A percentile compares a stretch with the other conserved stretches of the same genome.
These are phyloP conservation scores for Xylaria sp. DNA, from an alignment of 2,329 filamentous ascomycete genomes.

Conservation along the genomic window DNA sequence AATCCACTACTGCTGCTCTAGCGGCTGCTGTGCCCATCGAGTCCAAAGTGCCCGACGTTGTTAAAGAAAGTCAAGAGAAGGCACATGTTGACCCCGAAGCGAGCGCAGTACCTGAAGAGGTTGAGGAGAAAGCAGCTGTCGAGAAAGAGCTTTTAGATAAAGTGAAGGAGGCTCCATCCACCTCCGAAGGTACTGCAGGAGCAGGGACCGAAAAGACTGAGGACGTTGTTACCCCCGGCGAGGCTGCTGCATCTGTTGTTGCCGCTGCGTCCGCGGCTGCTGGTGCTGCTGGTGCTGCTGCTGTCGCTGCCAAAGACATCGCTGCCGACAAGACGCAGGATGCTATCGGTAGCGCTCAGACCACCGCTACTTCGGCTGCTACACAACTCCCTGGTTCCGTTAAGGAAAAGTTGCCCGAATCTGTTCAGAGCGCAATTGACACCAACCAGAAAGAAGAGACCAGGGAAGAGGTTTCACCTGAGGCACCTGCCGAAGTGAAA, in stretches of 20 bases:
- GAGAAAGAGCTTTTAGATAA: constrained; percentile 77
- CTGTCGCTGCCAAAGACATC: constrained; percentile 56
- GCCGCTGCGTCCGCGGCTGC: constrained; percentile 57
- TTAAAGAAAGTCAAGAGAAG: constrained; percentile 77
- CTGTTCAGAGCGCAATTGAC: constrained; percentile 61
- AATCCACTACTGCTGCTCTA: constrained; percentile 55
- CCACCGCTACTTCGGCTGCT: constrained; percentile 47
- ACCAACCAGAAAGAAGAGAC: constrained; percentile 56
- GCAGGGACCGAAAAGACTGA: constrained; percentile 66
- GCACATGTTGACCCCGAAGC: constrained; percentile 75
- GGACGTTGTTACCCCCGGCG: constrained; percentile 55
- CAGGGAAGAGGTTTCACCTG: constrained; percentile 59
- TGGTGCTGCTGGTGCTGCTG: constrained; percentile 50
- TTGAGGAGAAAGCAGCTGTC: constrained; percentile 76
- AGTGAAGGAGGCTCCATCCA: constrained; percentile 69
- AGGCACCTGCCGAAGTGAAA: constrained; percentile 67
- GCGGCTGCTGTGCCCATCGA: constrained; percentile 59
- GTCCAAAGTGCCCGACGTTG: constrained; percentile 68
- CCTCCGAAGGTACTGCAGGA: constrained; percentile 66
- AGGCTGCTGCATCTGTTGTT: constrained; percentile 56
- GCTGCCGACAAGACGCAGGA: constrained; percentile 56
- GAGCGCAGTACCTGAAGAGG: constrained; percentile 71
- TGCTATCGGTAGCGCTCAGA: constrained; percentile 50
- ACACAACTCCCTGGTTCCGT: constrained; percentile 65
- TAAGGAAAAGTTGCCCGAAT: constrained; percentile 62